Percentiles rank a stretch among this genome's conserved stretches.
Evolutionary conservation across 73 alveolate species (phyloP).

Genomic region (Paramecium octaurelia): DNA sequence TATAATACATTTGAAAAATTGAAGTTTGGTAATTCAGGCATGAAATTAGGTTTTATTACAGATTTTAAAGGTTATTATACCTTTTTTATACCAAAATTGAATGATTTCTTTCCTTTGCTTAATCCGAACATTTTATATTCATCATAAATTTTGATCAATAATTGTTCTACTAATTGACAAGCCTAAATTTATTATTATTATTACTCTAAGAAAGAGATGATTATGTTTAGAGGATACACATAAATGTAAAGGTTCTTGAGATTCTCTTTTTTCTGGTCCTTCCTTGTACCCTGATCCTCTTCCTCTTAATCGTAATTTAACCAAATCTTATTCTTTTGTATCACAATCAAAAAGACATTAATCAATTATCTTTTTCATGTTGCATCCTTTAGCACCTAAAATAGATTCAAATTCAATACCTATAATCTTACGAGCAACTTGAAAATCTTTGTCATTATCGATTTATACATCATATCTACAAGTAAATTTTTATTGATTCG

Average conservation of each 20-base stretch:
- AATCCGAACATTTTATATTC: conserved; percentile 3
- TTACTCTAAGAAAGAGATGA: conserved; percentile 63
- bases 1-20: neutral
- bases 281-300: conserved; percentile 98
- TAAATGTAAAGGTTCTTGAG: conserved; percentile 94
- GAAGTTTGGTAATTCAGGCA: conserved; percentile 42
- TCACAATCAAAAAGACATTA: conserved; percentile 74
- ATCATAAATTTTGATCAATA: conserved; percentile 40
- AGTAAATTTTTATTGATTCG: conserved; percentile 73
- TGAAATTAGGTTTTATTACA: neutral
- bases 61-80: neutral
- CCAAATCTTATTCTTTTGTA: conserved; percentile 72
- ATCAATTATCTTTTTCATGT: conserved; percentile 95
- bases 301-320: conserved; percentile 95
- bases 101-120: neutral
- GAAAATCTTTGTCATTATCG: conserved; percentile 95
- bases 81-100: neutral
- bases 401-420: neutral
- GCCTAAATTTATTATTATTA: neutral
- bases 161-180: conserved; percentile 44
- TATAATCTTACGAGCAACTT: conserved; percentile 95
- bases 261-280: conserved; percentile 96
- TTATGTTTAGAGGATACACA: conserved; percentile 91
- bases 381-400: conserved; percentile 91
- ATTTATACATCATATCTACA: conserved; percentile 95